Evolutionary conservation across 805 yeast genomes (phyloP), one percentile per base, ranked within the genome.

Genomic region (Ogataea glucozyma): DNA sequence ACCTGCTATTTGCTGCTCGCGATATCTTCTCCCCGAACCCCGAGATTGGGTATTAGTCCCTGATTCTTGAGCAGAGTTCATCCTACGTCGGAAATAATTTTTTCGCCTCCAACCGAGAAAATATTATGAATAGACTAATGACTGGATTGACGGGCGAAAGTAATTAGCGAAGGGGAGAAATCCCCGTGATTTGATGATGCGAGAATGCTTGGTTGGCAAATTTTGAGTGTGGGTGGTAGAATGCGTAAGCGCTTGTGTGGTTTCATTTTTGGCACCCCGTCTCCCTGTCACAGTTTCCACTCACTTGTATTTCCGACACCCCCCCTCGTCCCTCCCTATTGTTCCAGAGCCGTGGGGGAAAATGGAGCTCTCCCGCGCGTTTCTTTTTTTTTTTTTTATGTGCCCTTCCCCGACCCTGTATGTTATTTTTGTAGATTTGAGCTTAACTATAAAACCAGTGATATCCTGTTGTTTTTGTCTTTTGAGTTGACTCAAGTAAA

Each of bases 281-380:
- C 31, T 16, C 29, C 8, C 29, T 9, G 29, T 26, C 33, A 18
- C 35, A 13, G n/a, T 10, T 20, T 27, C 37, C 37, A 19, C 37
- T 27, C 27, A 27, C 37, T 29, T 34, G 29, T 29, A 29, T 34
- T 34, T 34, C 38, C 38, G 38, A 34, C 38, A 34, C 38, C 38
- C n/a, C n/a, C n/a, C 38, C 38, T 34, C 17, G 38, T 34, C 38
- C 38, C 38, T 34, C 38, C 38, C 22, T 34, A 34, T 34, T 34
- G 38, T 34, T 34, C 38, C 38, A 23, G 29, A 34, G 38, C 20
- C 38, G 38, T 34, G 38, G 38, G 38, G 38, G 30, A 34, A 24
- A 34, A 34, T 34, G 22, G 29, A 34, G 38, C 29, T 34, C n/a
- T n/a, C 38, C 14, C 27, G 17, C n/a, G 10, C 38, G 38, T 34